Evolutionary conservation across 2,329 filamentous ascomycete genomes (phyloP).

Genomic region (Talaromyces sp.): DNA sequence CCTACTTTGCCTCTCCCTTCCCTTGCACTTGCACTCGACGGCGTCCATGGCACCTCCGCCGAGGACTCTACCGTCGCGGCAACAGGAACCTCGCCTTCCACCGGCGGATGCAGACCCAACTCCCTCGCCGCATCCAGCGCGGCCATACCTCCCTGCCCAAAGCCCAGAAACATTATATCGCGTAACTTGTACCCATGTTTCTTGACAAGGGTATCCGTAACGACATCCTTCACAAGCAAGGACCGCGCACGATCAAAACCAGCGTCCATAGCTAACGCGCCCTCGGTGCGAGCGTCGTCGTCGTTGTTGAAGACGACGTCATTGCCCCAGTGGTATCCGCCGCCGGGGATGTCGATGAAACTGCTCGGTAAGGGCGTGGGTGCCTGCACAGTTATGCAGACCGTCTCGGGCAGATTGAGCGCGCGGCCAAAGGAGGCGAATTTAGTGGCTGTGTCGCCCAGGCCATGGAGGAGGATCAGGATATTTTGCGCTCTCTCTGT

Average conservation of each 20-base stretch:
- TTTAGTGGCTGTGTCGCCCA: slow-evolving; percentile 69
- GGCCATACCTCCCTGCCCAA: slow-evolving; percentile 64
- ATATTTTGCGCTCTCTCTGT: slow-evolving; percentile 59
- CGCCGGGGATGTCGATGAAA: slow-evolving; percentile 43
- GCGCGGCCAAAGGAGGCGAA: slow-evolving; percentile 68
- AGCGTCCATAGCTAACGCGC: slow-evolving; percentile 59
- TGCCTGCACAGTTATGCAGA: slow-evolving; percentile 70
- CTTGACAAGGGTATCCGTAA: slow-evolving; percentile 51
- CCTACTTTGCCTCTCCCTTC: not conserved
- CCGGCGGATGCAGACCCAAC: slow-evolving; percentile 26
- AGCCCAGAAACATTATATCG: slow-evolving; percentile 64
- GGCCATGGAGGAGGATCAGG: slow-evolving; percentile 77
- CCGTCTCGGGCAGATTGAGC: slow-evolving; percentile 71
- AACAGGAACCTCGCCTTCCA: slow-evolving; percentile 7
- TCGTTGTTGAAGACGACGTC: slow-evolving; percentile 57
- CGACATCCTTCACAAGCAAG: slow-evolving; percentile 50
- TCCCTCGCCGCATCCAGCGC: slow-evolving; percentile 56
- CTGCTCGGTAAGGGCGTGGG: slow-evolving; percentile 66
- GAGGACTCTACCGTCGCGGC: not conserved
- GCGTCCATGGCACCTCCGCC: not conserved
- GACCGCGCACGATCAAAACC: slow-evolving; percentile 53
- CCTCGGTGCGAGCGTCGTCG: slow-evolving; percentile 32
- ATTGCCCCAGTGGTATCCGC: slow-evolving; percentile 67
- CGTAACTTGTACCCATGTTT: slow-evolving; percentile 58
- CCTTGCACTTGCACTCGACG: not conserved